Evolutionary conservation across 108 stramenopile genomes (phyloP).

Genomic region (Cylindrotheca closterium): DNA sequence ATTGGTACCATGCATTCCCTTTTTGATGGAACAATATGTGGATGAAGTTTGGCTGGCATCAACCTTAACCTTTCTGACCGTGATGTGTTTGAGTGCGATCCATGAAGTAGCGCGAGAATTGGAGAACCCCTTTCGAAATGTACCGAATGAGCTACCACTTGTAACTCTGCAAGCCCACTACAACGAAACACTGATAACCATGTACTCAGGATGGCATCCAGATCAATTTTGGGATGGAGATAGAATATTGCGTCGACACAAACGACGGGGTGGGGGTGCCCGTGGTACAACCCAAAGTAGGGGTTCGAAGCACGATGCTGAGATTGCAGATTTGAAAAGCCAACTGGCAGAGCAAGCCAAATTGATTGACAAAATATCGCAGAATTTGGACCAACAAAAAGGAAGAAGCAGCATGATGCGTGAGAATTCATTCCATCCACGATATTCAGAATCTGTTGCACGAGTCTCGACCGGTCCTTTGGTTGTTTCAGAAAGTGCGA

Average conservation of each 20-base stretch:
- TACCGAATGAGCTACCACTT: constrained; percentile 78
- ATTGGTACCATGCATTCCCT: constrained; percentile 49
- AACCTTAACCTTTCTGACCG: constrained; percentile 57
- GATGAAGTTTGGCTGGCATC: constrained; percentile 48
- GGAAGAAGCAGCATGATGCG: neutral
- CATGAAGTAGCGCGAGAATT: constrained; percentile 81
- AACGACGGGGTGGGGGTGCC: neutral
- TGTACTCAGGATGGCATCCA: constrained; percentile 77
- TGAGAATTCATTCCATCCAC: neutral
- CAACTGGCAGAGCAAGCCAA: constrained; percentile 18
- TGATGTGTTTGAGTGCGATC: constrained; percentile 60
- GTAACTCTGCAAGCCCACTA: constrained; percentile 63
- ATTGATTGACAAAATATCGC: constrained; percentile 24
- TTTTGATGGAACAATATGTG: constrained; percentile 71
- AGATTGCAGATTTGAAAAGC: constrained; percentile 12
- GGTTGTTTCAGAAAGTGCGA: too few species aligned
- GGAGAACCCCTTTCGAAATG: constrained; percentile 80
- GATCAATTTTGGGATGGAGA: constrained; percentile 65
- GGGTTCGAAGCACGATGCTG: neutral
- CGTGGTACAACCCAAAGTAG: neutral
- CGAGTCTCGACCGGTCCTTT: neutral
- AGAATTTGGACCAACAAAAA: constrained; percentile 2
- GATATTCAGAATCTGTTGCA: neutral
- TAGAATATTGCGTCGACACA: constrained; percentile 1
- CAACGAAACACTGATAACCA: constrained; percentile 74